Evolutionary conservation across 148 eudicot species (phyloP).

Genomic region (Amaranthus cruentus): DNA sequence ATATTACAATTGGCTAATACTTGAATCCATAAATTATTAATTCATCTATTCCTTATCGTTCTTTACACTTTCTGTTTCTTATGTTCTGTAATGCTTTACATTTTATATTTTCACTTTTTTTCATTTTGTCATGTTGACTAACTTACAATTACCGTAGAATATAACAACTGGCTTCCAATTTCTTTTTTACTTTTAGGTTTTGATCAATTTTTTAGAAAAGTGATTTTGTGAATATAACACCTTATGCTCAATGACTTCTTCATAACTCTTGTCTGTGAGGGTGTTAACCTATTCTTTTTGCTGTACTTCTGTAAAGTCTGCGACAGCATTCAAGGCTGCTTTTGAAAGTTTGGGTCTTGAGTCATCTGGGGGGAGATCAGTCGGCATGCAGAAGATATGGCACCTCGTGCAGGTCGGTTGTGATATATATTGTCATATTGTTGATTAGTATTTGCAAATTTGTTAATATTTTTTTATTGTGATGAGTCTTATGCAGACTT

Average conservation of each 20-base stretch:
- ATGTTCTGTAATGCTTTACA: too few relatives aligned
- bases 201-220: neutral
- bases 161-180: neutral
- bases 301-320: conserved; percentile 51
- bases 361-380: conserved; percentile 69
- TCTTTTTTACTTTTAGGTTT: neutral
- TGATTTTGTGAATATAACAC: neutral
- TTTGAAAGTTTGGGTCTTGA: conserved; percentile 71
- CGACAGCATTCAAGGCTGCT: conserved; percentile 72
- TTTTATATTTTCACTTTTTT: too few relatives aligned
- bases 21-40: too few relatives aligned
- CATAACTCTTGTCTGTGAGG: neutral
- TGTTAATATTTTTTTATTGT: conserved; percentile 12
- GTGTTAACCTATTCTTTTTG: conserved; percentile 5
- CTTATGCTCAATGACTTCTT: neutral
- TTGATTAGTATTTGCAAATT: neutral
- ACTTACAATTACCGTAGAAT: too few relatives aligned
- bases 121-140: too few relatives aligned
- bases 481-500: conserved; percentile 36
- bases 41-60: too few relatives aligned
- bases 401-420: conserved; percentile 68
- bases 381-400: conserved; percentile 93
- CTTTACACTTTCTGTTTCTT: too few relatives aligned
- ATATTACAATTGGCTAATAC: too few relatives aligned
- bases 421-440: conserved; percentile 5